These are phyloP conservation scores for Elsinoe fawcettii DNA, from an alignment of 2,329 filamentous ascomycete genomes.

Conservation along the genomic window DNA sequence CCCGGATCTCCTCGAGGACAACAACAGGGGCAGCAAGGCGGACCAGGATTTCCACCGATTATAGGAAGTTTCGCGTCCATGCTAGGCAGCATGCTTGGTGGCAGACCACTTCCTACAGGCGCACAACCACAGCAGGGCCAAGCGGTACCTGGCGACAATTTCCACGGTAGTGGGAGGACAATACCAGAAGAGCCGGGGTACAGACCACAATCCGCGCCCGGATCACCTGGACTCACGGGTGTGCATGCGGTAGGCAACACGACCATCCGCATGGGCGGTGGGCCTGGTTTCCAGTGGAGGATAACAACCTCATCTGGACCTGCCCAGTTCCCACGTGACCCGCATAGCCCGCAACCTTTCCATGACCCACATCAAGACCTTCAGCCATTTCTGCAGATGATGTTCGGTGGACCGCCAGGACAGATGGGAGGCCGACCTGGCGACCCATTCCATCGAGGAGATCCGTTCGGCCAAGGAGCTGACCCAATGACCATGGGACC, in stretches of 20 bases:
- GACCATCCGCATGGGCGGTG: neutral
- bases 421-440: conserved; percentile 1
- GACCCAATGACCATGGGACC: conserved; percentile 26
- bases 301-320: conserved; percentile 24
- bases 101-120: conserved; percentile 3
- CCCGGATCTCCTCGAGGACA: neutral
- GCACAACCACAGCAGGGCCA: conserved; percentile 11
- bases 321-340: conserved; percentile 42
- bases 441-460: conserved; percentile 7
- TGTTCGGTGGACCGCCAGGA: conserved; percentile 15
- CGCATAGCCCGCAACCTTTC: conserved; percentile 34
- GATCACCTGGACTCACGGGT: neutral
- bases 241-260: neutral
- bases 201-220: neutral
- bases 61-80: conserved; percentile 19
- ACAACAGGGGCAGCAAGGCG: conserved; percentile 6
- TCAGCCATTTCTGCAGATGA: conserved; percentile 6
- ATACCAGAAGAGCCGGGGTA: neutral
- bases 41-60: neutral
- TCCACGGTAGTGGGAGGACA: neutral
- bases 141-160: neutral
- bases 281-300: conserved; percentile 25
- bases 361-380: conserved; percentile 9
- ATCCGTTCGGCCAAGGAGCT: conserved; percentile 11
- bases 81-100: conserved; percentile 18